Evolutionary conservation across 2,329 filamentous ascomycete genomes (phyloP).

Genomic region (Penicillium hesseltinei): DNA sequence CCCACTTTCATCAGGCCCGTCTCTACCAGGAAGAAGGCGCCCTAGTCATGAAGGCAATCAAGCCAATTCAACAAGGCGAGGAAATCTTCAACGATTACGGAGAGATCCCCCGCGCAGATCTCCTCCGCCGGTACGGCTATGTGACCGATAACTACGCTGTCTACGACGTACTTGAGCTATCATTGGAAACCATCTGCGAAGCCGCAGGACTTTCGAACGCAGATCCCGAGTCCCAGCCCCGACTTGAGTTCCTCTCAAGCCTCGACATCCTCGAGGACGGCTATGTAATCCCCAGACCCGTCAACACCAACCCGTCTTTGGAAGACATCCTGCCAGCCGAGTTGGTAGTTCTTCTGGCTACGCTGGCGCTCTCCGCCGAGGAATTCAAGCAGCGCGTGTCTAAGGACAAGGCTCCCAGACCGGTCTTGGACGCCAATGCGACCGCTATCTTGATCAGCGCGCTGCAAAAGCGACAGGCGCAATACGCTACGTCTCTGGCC

Average conservation of each 20-base stretch:
- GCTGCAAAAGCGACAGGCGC: slow-evolving; percentile 36
- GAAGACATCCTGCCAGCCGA: slow-evolving; percentile 40
- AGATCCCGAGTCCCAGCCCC: slow-evolving; percentile 32
- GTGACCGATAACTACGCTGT: slow-evolving; percentile 73
- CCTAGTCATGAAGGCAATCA: slow-evolving; percentile 70
- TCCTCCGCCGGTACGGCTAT: slow-evolving; percentile 83
- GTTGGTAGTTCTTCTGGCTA: slow-evolving; percentile 40
- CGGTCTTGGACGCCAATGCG: slow-evolving; percentile 28
- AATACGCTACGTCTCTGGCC: slow-evolving; percentile 56
- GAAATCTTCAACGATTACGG: slow-evolving; percentile 91
- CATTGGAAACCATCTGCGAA: slow-evolving; percentile 58
- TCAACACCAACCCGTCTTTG: slow-evolving; percentile 23
- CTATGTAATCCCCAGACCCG: slow-evolving; percentile 58
- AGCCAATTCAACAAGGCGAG: slow-evolving; percentile 65
- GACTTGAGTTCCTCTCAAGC: slow-evolving; percentile 59
- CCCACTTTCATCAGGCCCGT: slow-evolving; percentile 45
- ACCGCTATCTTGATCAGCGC: slow-evolving; percentile 35
- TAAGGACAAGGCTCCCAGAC: slow-evolving; percentile 40
- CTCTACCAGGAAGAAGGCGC: slow-evolving; percentile 59
- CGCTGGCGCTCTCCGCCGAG: slow-evolving; percentile 32
- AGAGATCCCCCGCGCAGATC: slow-evolving; percentile 75
- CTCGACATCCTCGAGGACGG: slow-evolving; percentile 67
- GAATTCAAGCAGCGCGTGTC: slow-evolving; percentile 34
- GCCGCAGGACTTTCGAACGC: slow-evolving; percentile 34
- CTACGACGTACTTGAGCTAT: slow-evolving; percentile 80